phyloP scores from a whole-genome alignment of 805 yeast genomes.

The Brettanomyces naardenensis region DNA sequence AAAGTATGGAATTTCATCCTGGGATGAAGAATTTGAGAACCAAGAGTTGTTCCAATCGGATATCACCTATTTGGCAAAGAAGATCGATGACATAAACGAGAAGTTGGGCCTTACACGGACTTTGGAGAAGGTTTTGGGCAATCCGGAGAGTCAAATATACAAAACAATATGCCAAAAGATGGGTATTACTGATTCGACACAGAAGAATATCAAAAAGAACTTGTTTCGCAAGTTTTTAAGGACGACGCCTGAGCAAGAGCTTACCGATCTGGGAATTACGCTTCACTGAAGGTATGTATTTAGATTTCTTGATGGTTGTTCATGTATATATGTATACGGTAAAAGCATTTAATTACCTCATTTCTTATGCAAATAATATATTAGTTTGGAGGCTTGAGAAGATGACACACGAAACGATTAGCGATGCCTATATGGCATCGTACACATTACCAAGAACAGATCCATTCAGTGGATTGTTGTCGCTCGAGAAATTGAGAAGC shows the following conservation, averaged over 20 bases:
- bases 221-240: constrained; percentile 52
- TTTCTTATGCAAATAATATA: constrained; percentile 5
- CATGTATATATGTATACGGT: constrained; percentile 1
- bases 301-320: background rate
- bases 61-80: constrained; percentile 15
- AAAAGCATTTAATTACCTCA: background rate
- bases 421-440: constrained; percentile 13
- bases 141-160: constrained; percentile 28
- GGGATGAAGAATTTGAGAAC: constrained; percentile 18
- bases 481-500: constrained; percentile 23
- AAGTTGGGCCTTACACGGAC: constrained; percentile 14
- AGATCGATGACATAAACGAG: constrained; percentile 13
- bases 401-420: constrained; percentile 1
- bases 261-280: constrained; percentile 17
- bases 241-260: constrained; percentile 19
- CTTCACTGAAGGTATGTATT: background rate
- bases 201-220: constrained; percentile 58
- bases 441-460: constrained; percentile 21
- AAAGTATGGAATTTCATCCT: constrained; percentile 22
- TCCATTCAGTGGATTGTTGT: constrained; percentile 23
- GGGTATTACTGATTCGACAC: constrained; percentile 33
- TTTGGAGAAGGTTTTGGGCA: constrained; percentile 15
- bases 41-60: constrained; percentile 24
- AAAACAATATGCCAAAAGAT: constrained; percentile 27
- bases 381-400: no score